A percentile compares a stretch with the other conserved stretches of the same genome.
phyloP scores from a whole-genome alignment of 148 eudicot species.

The Hydrangea macrophylla region DNA sequence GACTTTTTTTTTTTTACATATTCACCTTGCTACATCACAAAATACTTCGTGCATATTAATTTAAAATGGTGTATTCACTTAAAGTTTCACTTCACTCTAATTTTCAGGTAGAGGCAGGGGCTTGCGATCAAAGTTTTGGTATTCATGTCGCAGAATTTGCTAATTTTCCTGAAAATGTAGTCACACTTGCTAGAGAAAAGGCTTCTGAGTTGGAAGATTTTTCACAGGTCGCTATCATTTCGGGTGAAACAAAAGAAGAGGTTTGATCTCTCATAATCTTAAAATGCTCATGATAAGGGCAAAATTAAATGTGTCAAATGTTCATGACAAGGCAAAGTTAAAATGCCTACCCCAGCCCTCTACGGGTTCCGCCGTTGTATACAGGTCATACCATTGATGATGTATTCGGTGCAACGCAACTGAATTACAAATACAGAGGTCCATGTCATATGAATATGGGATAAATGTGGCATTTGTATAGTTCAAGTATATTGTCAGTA shows the following conservation, averaged over 20 bases:
- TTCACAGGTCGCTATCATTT: conserved; percentile 50
- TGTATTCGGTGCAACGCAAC: neutral
- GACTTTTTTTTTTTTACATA: neutral
- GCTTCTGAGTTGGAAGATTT: conserved; percentile 98
- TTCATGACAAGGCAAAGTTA: no score
- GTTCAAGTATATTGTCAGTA: no score
- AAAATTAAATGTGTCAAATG: neutral
- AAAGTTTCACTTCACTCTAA: conserved; percentile 6
- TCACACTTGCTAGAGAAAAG: conserved; percentile 89
- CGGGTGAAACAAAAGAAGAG: conserved; percentile 48
- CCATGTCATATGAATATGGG: no score
- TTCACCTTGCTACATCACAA: conserved; percentile 6
- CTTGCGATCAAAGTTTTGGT: conserved; percentile 99
- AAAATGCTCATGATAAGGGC: neutral
- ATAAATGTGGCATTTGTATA: no score
- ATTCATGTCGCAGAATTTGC: conserved; percentile 99
- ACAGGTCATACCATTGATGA: neutral
- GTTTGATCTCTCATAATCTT: conserved; percentile 26
- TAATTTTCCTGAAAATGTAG: conserved; percentile 87
- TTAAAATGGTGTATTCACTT: conserved; percentile 1
- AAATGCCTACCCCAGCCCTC: no score
- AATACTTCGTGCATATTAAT: conserved; percentile 1
- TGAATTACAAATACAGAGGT: neutral
- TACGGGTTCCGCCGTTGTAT: no score
- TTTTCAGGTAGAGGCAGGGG: conserved; percentile 88